Evolutionary conservation across 805 yeast species (phyloP).

Genomic region (Kazachstania kunashirensis): DNA sequence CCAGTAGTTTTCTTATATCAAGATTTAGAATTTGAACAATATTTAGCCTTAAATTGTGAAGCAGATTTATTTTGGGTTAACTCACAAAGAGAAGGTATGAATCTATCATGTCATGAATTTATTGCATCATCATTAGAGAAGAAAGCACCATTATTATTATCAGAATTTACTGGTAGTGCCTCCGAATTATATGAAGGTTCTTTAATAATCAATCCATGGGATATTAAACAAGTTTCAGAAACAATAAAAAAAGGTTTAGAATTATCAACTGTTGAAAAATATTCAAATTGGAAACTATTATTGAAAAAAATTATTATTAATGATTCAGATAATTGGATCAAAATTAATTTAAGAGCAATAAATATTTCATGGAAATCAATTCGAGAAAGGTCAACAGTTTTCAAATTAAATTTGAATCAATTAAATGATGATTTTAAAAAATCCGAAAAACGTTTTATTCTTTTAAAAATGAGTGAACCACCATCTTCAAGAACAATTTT

Average conservation of each 20-base stretch:
- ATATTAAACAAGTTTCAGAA: constrained; percentile 51
- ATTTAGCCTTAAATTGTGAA: constrained; percentile 72
- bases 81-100: constrained; percentile 94
- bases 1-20: constrained; percentile 84
- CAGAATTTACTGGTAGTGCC: constrained; percentile 95
- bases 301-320: constrained; percentile 47
- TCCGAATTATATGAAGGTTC: constrained; percentile 63
- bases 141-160: constrained; percentile 72
- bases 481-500: constrained; percentile 53
- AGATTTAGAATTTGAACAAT: constrained; percentile 83
- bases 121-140: constrained; percentile 61
- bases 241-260: constrained; percentile 52
- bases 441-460: constrained; percentile 35
- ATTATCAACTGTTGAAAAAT: constrained; percentile 48
- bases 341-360: constrained; percentile 44
- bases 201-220: constrained; percentile 85
- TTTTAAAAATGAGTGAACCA: constrained; percentile 38
- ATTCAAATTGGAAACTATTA: constrained; percentile 51
- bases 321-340: constrained; percentile 72
- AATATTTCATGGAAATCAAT: constrained; percentile 42
- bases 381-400: constrained; percentile 30
- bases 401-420: constrained; percentile 24
- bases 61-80: constrained; percentile 85
- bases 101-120: constrained; percentile 91
- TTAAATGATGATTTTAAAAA: constrained; percentile 24